Base-by-base conservation (phyloP, 179 eudicot species). In the Silene vulgaris region DNA sequence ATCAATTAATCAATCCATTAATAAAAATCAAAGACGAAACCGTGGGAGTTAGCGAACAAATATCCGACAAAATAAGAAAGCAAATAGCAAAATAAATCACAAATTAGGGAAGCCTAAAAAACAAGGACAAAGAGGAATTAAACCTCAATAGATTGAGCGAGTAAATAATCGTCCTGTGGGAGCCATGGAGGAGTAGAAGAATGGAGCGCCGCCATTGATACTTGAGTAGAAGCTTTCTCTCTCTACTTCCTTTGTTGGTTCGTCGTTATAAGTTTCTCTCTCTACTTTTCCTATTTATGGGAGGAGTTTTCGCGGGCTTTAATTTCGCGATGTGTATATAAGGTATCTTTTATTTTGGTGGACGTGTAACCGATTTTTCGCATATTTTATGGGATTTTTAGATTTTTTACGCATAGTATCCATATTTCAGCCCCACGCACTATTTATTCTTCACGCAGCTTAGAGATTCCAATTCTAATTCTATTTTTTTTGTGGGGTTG, bases 141-240 rank as follows among this genome's bases (percentile, higher is more conserved):
- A 69, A 88, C 91, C 91, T 88, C 89, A 4, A 87, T 78, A 9
- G 91, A 84, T 30, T 87, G 82, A 61, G 81, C 84, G 43, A 88
- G 88, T 81, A 84, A 69, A 12, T 82, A 72, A 69, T 88, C 92
- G 60, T 88, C 92, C 75, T 85, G 78, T 0, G 88, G 89, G 66
- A 74, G 75, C 92, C 92, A 88, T 30, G 69, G 77, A 70, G 67
- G n/a, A n/a, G n/a, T 23, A 50, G 65, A 61, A 8, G 85, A 81
- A 75, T 85, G 82, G 43, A 85, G 74, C n/a, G 88, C 88, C 69
- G 88, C 88, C 91, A 86, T 88, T 23, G 35, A 12, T 23, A 2
- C 29, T 21, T 43, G 23, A 8, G 12, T 28, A n/a, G 30, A 43
- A 14, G 12, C 43, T 30, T 32, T 67, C 67, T 75, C 77, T 67